phyloP scores from a whole-genome alignment of 345 rosid species.

The Combretum micranthum region DNA sequence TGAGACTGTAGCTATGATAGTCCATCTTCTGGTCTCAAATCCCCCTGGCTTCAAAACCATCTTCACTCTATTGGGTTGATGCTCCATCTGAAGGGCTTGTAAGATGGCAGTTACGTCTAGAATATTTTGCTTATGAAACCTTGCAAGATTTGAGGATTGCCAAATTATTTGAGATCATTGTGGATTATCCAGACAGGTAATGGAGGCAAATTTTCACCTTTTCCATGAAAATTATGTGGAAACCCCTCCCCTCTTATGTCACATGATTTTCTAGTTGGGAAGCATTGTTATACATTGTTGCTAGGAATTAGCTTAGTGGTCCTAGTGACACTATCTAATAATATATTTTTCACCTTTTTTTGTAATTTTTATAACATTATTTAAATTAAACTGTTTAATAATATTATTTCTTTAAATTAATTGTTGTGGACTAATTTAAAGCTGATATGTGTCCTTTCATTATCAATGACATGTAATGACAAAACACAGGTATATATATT shows the following conservation, averaged over 20 bases:
- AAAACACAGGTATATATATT: too few species aligned
- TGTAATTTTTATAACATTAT: too few species aligned
- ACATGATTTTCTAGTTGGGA: not conserved
- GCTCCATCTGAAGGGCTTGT: conserved; percentile 71
- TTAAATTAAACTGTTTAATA: too few species aligned
- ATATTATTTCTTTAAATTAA: too few species aligned
- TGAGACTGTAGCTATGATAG: conserved; percentile 37
- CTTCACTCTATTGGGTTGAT: conserved; percentile 39
- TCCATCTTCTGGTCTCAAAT: conserved; percentile 36
- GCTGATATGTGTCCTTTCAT: too few species aligned
- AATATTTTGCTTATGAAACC: conserved; percentile 93
- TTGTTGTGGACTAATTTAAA: too few species aligned
- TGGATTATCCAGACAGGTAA: conserved; percentile 97
- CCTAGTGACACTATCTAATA: too few species aligned
- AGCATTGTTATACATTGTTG: not conserved
- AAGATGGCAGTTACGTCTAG: conserved; percentile 81
- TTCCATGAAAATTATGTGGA: too few species aligned
- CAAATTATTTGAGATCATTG: conserved; percentile 93
- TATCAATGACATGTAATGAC: too few species aligned
- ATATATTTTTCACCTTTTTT: too few species aligned
- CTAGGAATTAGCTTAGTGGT: too few species aligned
- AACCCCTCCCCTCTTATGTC: not conserved
- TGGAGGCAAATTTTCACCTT: conserved; percentile 4
- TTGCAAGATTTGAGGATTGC: conserved; percentile 90
- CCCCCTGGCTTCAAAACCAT: conserved; percentile 63